Conservation (phyloP, 169 alveolate species). For the Cryptosporidium xiaoi region DNA sequence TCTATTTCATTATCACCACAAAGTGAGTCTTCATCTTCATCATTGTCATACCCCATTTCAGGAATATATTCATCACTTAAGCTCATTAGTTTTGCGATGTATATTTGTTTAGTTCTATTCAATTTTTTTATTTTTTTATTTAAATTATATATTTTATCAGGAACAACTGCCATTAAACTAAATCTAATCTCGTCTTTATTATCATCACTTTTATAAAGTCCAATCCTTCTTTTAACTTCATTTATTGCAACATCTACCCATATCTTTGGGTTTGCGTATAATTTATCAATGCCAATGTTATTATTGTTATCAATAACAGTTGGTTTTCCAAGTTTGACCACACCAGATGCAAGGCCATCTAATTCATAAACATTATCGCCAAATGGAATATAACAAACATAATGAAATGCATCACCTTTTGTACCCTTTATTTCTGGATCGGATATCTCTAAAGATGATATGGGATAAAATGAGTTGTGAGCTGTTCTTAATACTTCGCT, state of each 20-base stretch:
- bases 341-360: constrained; percentile 79
- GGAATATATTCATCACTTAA: background rate
- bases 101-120: constrained; percentile 1
- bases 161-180: constrained; percentile 74
- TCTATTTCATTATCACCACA: constrained; percentile 43
- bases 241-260: constrained; percentile 48
- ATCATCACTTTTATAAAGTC: constrained; percentile 21
- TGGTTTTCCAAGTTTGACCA: constrained; percentile 39
- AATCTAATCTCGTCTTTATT: constrained; percentile 56
- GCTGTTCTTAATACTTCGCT: constrained; percentile 84
- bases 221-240: constrained; percentile 55
- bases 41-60: background rate
- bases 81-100: constrained; percentile 28
- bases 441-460: constrained; percentile 82
- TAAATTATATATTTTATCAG: constrained; percentile 23
- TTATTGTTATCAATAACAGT: background rate
- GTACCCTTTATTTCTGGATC: constrained; percentile 79
- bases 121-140: constrained; percentile 12
- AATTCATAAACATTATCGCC: constrained; percentile 76
- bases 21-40: background rate
- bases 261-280: constrained; percentile 26
- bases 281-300: background rate
- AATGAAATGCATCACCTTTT: constrained; percentile 90
- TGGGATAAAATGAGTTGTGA: constrained; percentile 84
- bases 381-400: constrained; percentile 88